Evolutionary conservation across 345 rosid genomes (phyloP), one percentile per base, ranked within the genome.

Genomic region (Syzygium oleosum): DNA sequence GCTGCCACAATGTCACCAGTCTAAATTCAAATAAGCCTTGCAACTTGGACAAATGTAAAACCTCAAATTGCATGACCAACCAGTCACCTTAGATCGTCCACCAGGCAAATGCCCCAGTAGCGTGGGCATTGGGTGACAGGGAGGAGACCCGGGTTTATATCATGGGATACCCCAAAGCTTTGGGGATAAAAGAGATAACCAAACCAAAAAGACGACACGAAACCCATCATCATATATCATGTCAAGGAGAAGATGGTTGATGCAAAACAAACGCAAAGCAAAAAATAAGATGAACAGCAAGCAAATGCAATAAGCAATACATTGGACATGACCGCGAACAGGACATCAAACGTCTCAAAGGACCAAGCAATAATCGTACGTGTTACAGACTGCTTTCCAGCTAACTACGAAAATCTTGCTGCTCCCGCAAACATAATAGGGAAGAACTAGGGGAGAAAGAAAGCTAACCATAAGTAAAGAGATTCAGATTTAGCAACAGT

Each of bases 241-340:
- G 49, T 73, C 49, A 38, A 38, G 49, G 83, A 73, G 83, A 38
- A 10, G 83, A 21, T 38, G 49, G 2, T 73, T 38, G 49, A 73
- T 38, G 80, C 80, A 34, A 73, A 46, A 34, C 80, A 73, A 34
- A 34, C 7, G 14, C 46, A 31, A 68, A 34, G 7, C 46, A 0
- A 68, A 68, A 68, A 17, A 10, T 68, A 34, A 73, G 80, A 73
- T 73, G 80, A 34, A 19, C 80, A 9, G 80, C 7, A 34, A 19
- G 25, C 49, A 73, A 73, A 73, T 73, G 12, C 80, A 38, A 73
- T 61, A 61, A 61, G 34, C 73, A n/a, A n/a, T n/a, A 73, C 19
- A 73, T 38, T 5, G 49, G 14, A 73, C 49, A 73, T 19, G 46
- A 73, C 80, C 2, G 0, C 25, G 3, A 38, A 19, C 27, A 0